Evolutionary conservation across 2,329 filamentous ascomycete species (phyloP), one percentile per base, ranked within the genome.

Genomic region (Hypoxylon rubiginosum): DNA sequence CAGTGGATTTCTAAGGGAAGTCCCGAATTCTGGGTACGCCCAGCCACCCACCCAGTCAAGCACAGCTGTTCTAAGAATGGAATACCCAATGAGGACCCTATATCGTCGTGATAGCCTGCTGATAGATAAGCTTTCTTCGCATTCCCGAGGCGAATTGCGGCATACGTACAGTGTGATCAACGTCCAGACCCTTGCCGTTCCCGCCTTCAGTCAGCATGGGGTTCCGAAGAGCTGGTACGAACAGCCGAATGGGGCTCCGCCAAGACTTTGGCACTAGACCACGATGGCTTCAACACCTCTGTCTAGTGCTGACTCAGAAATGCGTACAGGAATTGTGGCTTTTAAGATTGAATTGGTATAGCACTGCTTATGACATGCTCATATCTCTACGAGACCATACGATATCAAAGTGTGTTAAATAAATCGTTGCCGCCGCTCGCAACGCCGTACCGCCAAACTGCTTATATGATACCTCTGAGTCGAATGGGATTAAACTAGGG

Each of bases 141-240:
- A n/a, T 21, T 36, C 21, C 30, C 11, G 21, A 17, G 49, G 49
- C 49, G 49, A 51, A 51, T 51, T 36, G 49, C 49, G 49, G 49
- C 30, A 36, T 34, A 51, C 21, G 28, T 21, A 11, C 17, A 34
- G 8, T 13, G 30, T 50, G 45, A 30, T 30, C 10, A 13, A 49
- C 45, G 19, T 24, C 24, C 34, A 17, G 10, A 21, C 2, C 17
- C 3, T 45, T 45, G n/a, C 6, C 7, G 19, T 19, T 45, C 41
- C n/a, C 13, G 41, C 6, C 9, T 19, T 43, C 6, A 39, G 36
- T 39, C 11, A 39, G n/a, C 9, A 3, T 45, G 41, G 2, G 10
- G 41, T 21, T 21, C 41, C n/a, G 41, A 45, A 45, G 41, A 36
- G 11, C 34, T 36, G 34, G 34, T 15, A 36, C 34, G 34, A 36